phyloP scores from a whole-genome alignment of 148 eudicot genomes.

The Suaeda aralocaspica region DNA sequence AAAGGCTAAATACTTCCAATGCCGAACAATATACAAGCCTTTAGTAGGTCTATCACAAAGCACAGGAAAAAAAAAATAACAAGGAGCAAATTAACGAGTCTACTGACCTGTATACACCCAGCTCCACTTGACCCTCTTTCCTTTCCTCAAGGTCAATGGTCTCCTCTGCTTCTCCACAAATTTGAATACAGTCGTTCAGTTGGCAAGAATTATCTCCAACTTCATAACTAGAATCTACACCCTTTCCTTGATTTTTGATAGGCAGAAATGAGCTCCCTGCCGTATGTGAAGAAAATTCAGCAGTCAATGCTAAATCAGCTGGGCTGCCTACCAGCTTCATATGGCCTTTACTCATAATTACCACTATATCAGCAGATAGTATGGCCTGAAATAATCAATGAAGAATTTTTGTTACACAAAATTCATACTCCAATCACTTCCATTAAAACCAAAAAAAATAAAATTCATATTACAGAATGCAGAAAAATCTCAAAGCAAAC shows the following conservation, averaged over 20 bases:
- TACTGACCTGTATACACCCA: constrained; percentile 62
- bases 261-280: constrained; percentile 32
- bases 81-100: background rate
- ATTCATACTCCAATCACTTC: background rate
- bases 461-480: background rate
- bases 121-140: constrained; percentile 90
- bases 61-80: background rate
- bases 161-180: constrained; percentile 39
- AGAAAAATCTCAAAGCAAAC: background rate
- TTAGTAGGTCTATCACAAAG: background rate
- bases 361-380: constrained; percentile 67
- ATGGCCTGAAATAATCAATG: constrained; percentile 56
- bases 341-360: constrained; percentile 75
- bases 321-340: constrained; percentile 76
- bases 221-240: constrained; percentile 24
- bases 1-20: background rate
- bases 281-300: constrained; percentile 36
- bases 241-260: constrained; percentile 27
- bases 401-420: constrained; percentile 1
- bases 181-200: constrained; percentile 36
- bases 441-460: background rate
- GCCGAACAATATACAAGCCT: background rate
- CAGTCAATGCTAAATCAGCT: constrained; percentile 42
- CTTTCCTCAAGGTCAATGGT: constrained; percentile 56
- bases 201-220: constrained; percentile 15